phyloP scores from a whole-genome alignment of 192 early-diverging fungal genomes.

The Backusella tuberculispora region DNA sequence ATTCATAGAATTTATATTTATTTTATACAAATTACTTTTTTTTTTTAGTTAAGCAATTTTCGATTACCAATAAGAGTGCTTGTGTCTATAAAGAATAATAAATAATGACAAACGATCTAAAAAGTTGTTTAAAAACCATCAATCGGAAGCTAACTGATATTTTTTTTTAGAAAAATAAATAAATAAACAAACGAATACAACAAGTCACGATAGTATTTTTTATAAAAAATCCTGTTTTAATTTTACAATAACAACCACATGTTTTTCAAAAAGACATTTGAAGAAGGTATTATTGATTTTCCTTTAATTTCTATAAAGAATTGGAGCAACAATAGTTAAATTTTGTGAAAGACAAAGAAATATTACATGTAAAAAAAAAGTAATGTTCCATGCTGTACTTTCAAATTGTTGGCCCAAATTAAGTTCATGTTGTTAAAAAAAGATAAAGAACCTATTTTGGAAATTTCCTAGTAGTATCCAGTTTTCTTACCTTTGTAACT shows the following conservation, averaged over 20 bases:
- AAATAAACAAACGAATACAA: background rate
- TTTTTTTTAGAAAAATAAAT: background rate
- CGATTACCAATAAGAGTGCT: background rate
- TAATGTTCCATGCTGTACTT: background rate
- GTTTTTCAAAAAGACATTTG: background rate
- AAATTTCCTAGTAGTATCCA: background rate
- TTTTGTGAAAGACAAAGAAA: background rate
- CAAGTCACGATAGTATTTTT: background rate
- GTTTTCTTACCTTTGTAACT: background rate
- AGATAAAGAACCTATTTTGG: constrained; percentile 5
- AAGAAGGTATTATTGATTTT: background rate
- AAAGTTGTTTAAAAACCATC: background rate
- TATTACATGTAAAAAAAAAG: background rate
- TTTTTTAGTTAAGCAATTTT: background rate
- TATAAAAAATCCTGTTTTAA: too few species aligned
- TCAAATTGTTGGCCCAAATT: background rate
- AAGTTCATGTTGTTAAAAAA: constrained; percentile 4
- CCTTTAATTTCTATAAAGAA: background rate
- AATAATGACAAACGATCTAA: background rate
- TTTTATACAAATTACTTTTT: background rate
- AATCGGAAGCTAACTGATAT: background rate
- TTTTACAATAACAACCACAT: background rate
- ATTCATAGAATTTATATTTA: background rate
- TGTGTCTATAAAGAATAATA: background rate
- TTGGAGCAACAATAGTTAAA: background rate